These are phyloP conservation scores for Colletotrichum sp. DNA, from an alignment of 2,329 filamentous ascomycete genomes.

Conservation along the genomic window DNA sequence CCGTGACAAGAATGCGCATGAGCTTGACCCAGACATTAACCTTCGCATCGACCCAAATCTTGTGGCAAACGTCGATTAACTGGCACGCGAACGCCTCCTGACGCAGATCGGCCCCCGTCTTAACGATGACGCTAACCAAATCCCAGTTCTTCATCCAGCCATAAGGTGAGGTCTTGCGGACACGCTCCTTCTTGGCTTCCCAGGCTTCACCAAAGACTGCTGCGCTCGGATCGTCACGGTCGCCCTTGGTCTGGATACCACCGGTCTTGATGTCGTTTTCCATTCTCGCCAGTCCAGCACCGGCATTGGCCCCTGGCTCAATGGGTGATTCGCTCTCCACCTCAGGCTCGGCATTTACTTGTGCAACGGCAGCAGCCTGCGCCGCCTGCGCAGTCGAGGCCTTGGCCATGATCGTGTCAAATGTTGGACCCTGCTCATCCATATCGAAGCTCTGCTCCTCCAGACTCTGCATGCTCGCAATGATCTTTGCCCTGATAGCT, in stretches of 20 bases:
- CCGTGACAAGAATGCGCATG: conserved; percentile 86
- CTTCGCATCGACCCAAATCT: conserved; percentile 78
- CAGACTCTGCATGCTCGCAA: conserved; percentile 86
- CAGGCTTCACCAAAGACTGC: conserved; percentile 88
- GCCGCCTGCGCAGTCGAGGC: conserved; percentile 59
- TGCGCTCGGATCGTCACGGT: conserved; percentile 84
- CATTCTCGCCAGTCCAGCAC: conserved; percentile 81
- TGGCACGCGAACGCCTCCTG: conserved; percentile 90
- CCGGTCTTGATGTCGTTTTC: conserved; percentile 90
- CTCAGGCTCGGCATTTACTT: conserved; percentile 46
- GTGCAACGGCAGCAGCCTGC: conserved; percentile 50
- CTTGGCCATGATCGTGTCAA: conserved; percentile 83
- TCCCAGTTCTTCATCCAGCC: conserved; percentile 94
- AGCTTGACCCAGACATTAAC: conserved; percentile 87
- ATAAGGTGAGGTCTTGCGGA: conserved; percentile 82
- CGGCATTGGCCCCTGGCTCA: conserved; percentile 64
- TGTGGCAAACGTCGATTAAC: conserved; percentile 80
- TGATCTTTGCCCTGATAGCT: conserved; percentile 84
- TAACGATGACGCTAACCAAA: conserved; percentile 84
- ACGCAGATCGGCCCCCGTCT: conserved; percentile 81
- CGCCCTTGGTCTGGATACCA: conserved; percentile 79
- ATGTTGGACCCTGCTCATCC: conserved; percentile 74
- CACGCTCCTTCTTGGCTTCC: conserved; percentile 83
- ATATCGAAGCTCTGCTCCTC: conserved; percentile 85
- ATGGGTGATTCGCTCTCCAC: conserved; percentile 60